These are phyloP conservation scores for Sarcodon sp. DNA, from an alignment of 768 basidiomycete genomes.

Conservation along the genomic window DNA sequence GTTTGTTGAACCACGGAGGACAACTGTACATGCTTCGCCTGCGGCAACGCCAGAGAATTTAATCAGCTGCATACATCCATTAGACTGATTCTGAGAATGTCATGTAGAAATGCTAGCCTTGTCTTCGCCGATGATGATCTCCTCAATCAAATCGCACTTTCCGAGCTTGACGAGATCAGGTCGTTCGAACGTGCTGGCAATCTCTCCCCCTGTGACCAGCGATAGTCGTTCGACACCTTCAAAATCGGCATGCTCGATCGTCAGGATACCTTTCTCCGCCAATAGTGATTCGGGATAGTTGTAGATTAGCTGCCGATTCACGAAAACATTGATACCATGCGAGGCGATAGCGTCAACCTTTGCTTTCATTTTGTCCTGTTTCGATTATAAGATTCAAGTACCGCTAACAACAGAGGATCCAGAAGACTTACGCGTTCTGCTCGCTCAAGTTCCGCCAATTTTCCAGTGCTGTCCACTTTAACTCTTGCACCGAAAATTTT, in stretches of 20 bases:
- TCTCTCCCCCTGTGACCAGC: slow-evolving; percentile 95
- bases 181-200: slow-evolving; percentile 88
- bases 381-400: not conserved
- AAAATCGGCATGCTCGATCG: slow-evolving; percentile 97
- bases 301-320: slow-evolving; percentile 97
- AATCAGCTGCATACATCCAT: slow-evolving; percentile 57
- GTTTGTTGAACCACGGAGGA: slow-evolving; percentile 90
- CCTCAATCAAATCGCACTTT: slow-evolving; percentile 88
- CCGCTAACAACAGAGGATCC: too few relatives aligned
- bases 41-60: slow-evolving; percentile 99
- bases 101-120: slow-evolving; percentile 41
- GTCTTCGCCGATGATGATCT: slow-evolving; percentile 99
- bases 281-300: slow-evolving; percentile 96
- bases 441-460: slow-evolving; percentile 94
- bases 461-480: slow-evolving; percentile 91
- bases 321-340: slow-evolving; percentile 94
- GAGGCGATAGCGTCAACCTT: slow-evolving; percentile 92
- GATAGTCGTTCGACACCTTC: slow-evolving; percentile 96
- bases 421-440: slow-evolving; percentile 62
- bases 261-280: slow-evolving; percentile 90
- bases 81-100: not conserved
- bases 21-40: slow-evolving; percentile 95
- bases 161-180: slow-evolving; percentile 91
- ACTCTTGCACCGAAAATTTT: slow-evolving; percentile 97
- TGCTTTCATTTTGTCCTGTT: slow-evolving; percentile 98